Conservation (phyloP, 768 basidiomycete genomes). For the Mycena amicta region DNA sequence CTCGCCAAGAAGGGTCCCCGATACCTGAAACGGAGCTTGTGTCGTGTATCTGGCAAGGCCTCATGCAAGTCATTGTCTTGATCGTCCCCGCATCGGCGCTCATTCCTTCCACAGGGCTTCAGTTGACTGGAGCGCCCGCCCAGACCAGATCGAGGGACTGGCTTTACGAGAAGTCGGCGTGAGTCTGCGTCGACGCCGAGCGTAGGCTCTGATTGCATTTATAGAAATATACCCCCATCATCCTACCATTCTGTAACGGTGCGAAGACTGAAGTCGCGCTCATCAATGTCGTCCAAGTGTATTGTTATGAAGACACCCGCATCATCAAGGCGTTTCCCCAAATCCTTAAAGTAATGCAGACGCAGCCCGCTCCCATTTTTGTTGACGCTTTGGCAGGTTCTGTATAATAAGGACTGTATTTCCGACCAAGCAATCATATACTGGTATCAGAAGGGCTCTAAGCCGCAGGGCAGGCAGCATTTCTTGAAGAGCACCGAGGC, state of each 20-base stretch:
- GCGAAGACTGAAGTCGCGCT: constrained; percentile 92
- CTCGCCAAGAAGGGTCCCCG: constrained; percentile 73
- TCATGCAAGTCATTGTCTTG: constrained; percentile 51
- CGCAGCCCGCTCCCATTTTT: background rate
- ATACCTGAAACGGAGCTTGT: constrained; percentile 86
- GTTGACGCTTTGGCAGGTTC: constrained; percentile 52
- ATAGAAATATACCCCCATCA: constrained; percentile 80
- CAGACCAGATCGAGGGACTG: constrained; percentile 90
- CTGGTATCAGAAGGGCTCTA: constrained; percentile 97
- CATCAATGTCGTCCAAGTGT: constrained; percentile 93
- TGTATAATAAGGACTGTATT: constrained; percentile 95
- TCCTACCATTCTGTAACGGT: constrained; percentile 88
- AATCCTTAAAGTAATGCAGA: constrained; percentile 81
- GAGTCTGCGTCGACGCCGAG: too few species aligned
- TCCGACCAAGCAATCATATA: constrained; percentile 97
- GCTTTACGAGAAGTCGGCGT: constrained; percentile 89
- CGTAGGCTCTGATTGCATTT: too few species aligned
- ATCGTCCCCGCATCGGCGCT: background rate
- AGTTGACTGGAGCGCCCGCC: constrained; percentile 85
- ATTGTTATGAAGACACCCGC: constrained; percentile 96
- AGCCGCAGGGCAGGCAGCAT: constrained; percentile 92
- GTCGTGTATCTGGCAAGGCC: constrained; percentile 89
- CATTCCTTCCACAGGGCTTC: constrained; percentile 37
- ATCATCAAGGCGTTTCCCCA: constrained; percentile 95
- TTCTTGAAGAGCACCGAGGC: constrained; percentile 88